Evolutionary conservation across 441 rosid species (phyloP).

Genomic region (Euphorbia schlechtendalii): DNA sequence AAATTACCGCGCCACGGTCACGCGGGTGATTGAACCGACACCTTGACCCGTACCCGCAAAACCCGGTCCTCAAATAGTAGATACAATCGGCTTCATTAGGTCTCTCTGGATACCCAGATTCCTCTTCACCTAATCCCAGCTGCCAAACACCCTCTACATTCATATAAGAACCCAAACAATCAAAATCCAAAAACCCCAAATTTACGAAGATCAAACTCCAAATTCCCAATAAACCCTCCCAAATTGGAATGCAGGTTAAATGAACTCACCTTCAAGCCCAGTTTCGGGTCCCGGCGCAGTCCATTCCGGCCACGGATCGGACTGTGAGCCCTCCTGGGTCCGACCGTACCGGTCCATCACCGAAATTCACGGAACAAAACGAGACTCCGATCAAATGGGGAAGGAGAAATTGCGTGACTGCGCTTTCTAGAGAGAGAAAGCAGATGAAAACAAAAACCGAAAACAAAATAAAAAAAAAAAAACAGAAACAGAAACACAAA

Average conservation of each 20-base stretch:
- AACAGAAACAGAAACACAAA: not conserved
- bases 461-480: not conserved
- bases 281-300: conserved; percentile 49
- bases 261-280: conserved; percentile 53
- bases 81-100: conserved; percentile 68
- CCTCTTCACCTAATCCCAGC: conserved; percentile 47
- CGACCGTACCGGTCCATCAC: conserved; percentile 73
- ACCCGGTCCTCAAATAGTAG: conserved; percentile 65
- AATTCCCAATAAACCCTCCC: too few relatives aligned
- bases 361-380: conserved; percentile 24
- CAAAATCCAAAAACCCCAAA: not conserved
- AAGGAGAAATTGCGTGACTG: conserved; percentile 8
- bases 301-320: conserved; percentile 80
- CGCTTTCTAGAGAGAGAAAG: conserved; percentile 18
- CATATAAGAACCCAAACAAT: conserved; percentile 12
- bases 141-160: conserved; percentile 66
- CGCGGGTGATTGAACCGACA: conserved; percentile 96
- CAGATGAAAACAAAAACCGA: not conserved
- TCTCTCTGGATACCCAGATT: conserved; percentile 64
- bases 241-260: conserved; percentile 22
- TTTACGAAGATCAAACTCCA: too few relatives aligned
- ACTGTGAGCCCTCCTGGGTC: conserved; percentile 52
- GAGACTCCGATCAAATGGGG: conserved; percentile 26
- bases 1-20: conserved; percentile 61
- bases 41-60: conserved; percentile 67